Conservation (phyloP, 108 stramenopile genomes). For the Nannochloropsis salina region DNA sequence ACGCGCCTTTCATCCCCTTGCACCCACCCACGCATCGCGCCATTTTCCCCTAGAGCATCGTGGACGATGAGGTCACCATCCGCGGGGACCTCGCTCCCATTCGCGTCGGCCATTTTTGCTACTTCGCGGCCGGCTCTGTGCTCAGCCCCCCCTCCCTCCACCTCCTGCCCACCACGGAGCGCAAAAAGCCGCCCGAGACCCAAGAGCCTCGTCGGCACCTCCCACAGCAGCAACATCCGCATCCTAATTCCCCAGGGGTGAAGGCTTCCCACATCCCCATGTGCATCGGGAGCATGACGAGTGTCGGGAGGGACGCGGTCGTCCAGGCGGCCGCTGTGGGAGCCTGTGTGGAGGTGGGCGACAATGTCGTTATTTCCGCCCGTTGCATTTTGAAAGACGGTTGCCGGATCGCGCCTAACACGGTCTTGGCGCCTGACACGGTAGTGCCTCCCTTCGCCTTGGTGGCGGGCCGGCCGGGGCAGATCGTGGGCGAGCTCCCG, state of each 20-base stretch:
- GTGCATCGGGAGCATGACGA: not conserved
- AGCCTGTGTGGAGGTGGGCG: not conserved
- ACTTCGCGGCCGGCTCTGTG: slow-evolving; percentile 16
- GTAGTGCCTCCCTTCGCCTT: not conserved
- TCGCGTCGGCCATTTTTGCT: slow-evolving; percentile 14
- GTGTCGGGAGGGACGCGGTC: not conserved
- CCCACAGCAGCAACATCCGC: not conserved
- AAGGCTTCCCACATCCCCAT: not conserved
- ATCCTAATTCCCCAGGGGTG: not conserved
- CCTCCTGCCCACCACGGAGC: not conserved
- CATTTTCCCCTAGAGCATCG: not conserved
- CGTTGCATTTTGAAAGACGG: not conserved
- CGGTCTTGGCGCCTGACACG: not conserved
- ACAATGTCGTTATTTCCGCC: not conserved
- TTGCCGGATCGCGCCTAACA: not conserved
- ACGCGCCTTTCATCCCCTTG: not conserved
- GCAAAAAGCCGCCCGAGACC: not conserved
- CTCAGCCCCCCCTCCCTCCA: not conserved
- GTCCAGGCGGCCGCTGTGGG: not conserved
- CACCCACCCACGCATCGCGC: not conserved
- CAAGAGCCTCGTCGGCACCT: too few species aligned
- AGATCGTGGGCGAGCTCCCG: not conserved
- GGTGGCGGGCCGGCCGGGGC: not conserved
- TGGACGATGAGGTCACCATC: not conserved
- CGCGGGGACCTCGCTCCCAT: slow-evolving; percentile 16